Evolutionary conservation across 345 rosid species (phyloP).

Genomic region (Rhizophora mangle): DNA sequence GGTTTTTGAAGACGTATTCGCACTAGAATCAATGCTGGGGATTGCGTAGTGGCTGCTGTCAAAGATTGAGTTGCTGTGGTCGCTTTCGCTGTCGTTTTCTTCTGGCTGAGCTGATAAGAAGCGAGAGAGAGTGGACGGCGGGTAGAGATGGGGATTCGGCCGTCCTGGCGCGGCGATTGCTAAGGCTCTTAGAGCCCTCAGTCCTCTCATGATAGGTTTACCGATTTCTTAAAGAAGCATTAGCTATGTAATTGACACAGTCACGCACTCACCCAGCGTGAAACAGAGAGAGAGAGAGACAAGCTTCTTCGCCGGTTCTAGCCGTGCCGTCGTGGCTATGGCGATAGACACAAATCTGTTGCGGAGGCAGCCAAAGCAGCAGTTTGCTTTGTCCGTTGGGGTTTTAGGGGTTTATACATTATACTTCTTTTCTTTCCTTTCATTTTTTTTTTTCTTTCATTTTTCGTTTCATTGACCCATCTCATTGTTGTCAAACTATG

Average conservation of each 20-base stretch:
- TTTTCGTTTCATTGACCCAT: no score
- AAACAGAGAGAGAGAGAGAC: no score
- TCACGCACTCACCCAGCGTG: background rate
- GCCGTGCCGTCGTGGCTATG: no score
- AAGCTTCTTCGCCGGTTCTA: no score
- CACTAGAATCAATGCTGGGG: constrained; percentile 14
- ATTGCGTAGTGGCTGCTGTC: constrained; percentile 56
- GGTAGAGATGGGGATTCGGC: constrained; percentile 16
- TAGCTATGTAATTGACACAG: no score
- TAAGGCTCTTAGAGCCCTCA: constrained; percentile 33
- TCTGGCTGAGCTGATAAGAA: constrained; percentile 62
- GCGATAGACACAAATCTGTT: no score
- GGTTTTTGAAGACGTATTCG: constrained; percentile 11
- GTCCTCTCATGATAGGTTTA: constrained; percentile 42
- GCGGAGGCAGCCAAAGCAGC: no score
- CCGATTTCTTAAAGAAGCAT: background rate
- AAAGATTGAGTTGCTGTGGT: constrained; percentile 43
- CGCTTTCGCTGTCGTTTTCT: constrained; percentile 31
- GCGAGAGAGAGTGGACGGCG: constrained; percentile 29
- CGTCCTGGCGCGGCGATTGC: constrained; percentile 6
- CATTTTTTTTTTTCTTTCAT: no score
- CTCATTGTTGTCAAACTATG: no score
- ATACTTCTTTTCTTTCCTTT: no score
- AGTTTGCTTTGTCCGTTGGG: no score
- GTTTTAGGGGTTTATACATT: no score